phyloP scores from a whole-genome alignment of 2,329 filamentous ascomycete species.

The Fusarium robinianum region DNA sequence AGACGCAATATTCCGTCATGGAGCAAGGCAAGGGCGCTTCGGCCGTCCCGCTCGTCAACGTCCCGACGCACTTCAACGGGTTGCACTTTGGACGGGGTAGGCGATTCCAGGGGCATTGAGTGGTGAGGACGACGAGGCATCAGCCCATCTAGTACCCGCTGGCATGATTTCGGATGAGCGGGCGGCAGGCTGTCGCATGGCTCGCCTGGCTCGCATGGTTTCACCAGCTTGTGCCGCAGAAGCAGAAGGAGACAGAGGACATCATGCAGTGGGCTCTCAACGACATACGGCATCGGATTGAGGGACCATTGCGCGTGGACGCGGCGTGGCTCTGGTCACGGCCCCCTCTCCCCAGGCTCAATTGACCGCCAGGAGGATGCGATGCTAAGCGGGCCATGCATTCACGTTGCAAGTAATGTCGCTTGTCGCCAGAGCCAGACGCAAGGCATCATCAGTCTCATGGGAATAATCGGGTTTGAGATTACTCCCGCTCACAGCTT shows the following conservation, averaged over 20 bases:
- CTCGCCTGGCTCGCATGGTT: constrained; percentile 7
- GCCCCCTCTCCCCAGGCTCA: too few relatives aligned
- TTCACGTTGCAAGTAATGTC: too few relatives aligned
- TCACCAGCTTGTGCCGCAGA: constrained; percentile 5
- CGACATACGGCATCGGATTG: too few relatives aligned
- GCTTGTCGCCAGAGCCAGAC: neutral
- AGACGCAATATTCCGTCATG: constrained; percentile 2
- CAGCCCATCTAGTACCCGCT: constrained; percentile 14
- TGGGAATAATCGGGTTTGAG: constrained; percentile 34
- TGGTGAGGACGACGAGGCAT: constrained; percentile 9
- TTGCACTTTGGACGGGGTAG: constrained; percentile 1
- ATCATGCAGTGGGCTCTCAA: constrained; percentile 4
- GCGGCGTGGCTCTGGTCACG: too few relatives aligned
- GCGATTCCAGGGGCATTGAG: constrained; percentile 5
- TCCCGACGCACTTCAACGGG: constrained; percentile 3
- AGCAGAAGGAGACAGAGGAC: neutral
- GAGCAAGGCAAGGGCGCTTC: constrained; percentile 3
- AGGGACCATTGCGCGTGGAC: too few relatives aligned
- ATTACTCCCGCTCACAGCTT: too few relatives aligned
- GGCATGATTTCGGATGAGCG: constrained; percentile 17
- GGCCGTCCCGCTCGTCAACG: neutral
- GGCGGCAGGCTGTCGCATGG: constrained; percentile 5
- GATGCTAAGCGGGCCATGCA: neutral
- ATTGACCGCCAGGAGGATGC: neutral
- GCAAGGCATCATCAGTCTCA: too few relatives aligned